These are phyloP conservation scores for Auriscalpium orientale DNA, from an alignment of 768 basidiomycete species.

Conservation along the genomic window DNA sequence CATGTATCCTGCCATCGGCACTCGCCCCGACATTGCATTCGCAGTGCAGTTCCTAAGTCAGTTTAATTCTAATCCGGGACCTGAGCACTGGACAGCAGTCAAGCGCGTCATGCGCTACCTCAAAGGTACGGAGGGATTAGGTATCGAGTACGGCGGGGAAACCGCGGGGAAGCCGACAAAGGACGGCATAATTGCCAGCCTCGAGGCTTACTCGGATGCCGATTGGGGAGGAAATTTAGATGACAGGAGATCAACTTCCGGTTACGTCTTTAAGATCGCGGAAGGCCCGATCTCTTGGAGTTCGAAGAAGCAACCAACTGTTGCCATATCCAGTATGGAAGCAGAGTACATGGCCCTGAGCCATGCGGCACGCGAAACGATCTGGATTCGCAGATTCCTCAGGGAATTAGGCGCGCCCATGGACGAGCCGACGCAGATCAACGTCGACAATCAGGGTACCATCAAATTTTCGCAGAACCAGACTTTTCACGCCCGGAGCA, in stretches of 20 bases:
- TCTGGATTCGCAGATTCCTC: conserved; percentile 27
- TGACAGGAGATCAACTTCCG: conserved; percentile 27
- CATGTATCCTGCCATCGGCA: conserved; percentile 15
- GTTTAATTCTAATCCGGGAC: conserved; percentile 23
- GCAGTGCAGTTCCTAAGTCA: conserved; percentile 6
- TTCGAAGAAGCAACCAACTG: conserved; percentile 29
- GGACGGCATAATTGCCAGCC: too few relatives aligned
- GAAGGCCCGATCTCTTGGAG: conserved; percentile 31
- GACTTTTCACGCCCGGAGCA: conserved; percentile 25
- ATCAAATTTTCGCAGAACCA: conserved; percentile 24
- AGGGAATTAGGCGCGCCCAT: neutral
- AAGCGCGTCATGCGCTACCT: conserved; percentile 31
- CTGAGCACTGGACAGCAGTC: conserved; percentile 29
- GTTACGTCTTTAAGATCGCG: conserved; percentile 30
- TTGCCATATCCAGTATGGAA: conserved; percentile 34
- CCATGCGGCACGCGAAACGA: conserved; percentile 24
- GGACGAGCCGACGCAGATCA: conserved; percentile 17
- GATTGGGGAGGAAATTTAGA: conserved; percentile 15
- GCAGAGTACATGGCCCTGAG: conserved; percentile 32
- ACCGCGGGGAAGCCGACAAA: too few relatives aligned
- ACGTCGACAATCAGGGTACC: conserved; percentile 31
- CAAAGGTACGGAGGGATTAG: conserved; percentile 24
- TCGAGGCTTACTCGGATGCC: conserved; percentile 17
- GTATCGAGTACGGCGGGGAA: conserved; percentile 15
- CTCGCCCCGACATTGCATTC: conserved; percentile 6